Evolutionary conservation across 2,329 filamentous ascomycete species (phyloP).

Genomic region (Calonectria pseudoreteaudii): DNA sequence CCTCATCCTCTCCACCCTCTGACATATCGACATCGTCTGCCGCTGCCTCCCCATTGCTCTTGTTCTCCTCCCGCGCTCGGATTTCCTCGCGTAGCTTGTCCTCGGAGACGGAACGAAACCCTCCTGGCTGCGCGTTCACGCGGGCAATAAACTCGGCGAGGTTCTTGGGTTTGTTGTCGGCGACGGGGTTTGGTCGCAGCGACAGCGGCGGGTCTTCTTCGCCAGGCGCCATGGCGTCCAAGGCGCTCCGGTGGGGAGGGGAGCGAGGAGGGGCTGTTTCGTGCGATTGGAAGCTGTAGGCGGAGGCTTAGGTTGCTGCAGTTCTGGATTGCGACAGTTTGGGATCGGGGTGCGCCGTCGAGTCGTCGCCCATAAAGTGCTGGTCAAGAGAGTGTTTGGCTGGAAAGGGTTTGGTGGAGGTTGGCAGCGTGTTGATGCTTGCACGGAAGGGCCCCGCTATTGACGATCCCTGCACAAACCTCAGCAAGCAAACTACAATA

Average conservation of each 20-base stretch:
- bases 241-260: not conserved
- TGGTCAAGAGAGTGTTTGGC: not conserved
- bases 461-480: not conserved
- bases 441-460: not conserved
- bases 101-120: conserved; percentile 85
- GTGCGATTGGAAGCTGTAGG: conserved; percentile 8
- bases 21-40: conserved; percentile 60
- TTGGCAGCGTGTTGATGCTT: not conserved
- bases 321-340: not conserved
- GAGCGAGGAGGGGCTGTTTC: not conserved
- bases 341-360: not conserved
- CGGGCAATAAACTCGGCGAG: conserved; percentile 83
- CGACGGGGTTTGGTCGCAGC: conserved; percentile 59
- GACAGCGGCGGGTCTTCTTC: conserved; percentile 52
- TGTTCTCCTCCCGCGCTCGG: conserved; percentile 52
- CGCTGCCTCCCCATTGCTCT: conserved; percentile 56
- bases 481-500: not conserved
- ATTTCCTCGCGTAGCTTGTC: conserved; percentile 78
- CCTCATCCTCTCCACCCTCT: conserved; percentile 56
- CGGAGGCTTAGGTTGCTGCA: not conserved
- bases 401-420: not conserved
- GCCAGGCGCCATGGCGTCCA: conserved; percentile 44
- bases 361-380: not conserved
- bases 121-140: conserved; percentile 81
- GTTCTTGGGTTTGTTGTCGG: conserved; percentile 67